Percentiles rank a stretch among this genome's conserved stretches.
phyloP scores from a whole-genome alignment of 2,329 filamentous ascomycete species.

The Colletotrichum theobromicola region DNA sequence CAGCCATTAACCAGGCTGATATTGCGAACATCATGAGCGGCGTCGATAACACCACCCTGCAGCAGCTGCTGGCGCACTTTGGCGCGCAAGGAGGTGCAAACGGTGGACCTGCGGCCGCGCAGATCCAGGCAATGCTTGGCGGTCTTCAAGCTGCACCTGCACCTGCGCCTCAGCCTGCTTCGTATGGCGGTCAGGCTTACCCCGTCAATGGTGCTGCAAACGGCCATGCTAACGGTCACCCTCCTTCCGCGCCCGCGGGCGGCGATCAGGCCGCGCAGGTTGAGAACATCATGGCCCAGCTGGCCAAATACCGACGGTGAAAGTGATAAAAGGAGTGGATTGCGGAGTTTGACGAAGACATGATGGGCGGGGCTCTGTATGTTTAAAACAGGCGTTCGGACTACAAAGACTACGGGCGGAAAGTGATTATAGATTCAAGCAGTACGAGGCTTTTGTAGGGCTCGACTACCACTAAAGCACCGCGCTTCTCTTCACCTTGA shows the following conservation, averaged over 20 bases:
- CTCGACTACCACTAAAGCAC: not conserved
- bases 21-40: slow-evolving; percentile 70
- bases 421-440: slow-evolving; percentile 1
- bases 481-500: not conserved
- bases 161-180: slow-evolving; percentile 25
- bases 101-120: slow-evolving; percentile 30
- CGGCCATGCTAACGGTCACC: slow-evolving; percentile 27
- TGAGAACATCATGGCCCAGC: slow-evolving; percentile 76
- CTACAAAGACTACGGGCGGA: not conserved
- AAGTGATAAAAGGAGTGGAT: not conserved
- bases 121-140: slow-evolving; percentile 51
- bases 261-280: slow-evolving; percentile 57
- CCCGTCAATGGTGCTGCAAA: slow-evolving; percentile 14
- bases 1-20: slow-evolving; percentile 46
- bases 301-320: slow-evolving; percentile 68
- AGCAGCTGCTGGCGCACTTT: slow-evolving; percentile 66
- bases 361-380: slow-evolving; percentile 6
- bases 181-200: slow-evolving; percentile 30
- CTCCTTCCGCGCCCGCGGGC: slow-evolving; percentile 9
- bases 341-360: slow-evolving; percentile 7
- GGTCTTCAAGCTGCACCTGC: slow-evolving; percentile 32
- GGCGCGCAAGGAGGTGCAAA: slow-evolving; percentile 24
- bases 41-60: slow-evolving; percentile 73
- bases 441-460: not conserved
- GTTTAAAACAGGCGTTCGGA: slow-evolving; percentile 8